phyloP scores from a whole-genome alignment of 1,139 yeast species.

The Lodderomyces elongisporus region DNA sequence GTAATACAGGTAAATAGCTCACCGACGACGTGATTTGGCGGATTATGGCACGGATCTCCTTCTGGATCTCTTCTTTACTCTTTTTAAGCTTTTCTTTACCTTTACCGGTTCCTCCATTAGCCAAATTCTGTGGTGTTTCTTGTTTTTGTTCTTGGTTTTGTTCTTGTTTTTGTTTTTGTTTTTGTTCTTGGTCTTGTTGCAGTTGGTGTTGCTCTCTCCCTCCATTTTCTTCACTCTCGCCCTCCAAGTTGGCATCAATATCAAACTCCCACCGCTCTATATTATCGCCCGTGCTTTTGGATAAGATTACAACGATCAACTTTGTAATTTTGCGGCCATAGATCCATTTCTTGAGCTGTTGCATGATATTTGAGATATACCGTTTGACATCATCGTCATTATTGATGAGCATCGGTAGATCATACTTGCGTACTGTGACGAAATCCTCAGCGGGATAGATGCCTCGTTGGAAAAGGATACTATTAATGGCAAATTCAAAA shows the following conservation, averaged over 20 bases:
- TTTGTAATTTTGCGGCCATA: constrained; percentile 64
- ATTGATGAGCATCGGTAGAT: constrained; percentile 66
- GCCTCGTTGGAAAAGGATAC: constrained; percentile 83
- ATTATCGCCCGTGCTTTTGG: constrained; percentile 60
- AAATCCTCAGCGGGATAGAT: constrained; percentile 90
- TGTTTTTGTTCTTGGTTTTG: constrained; percentile 68
- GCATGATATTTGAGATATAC: constrained; percentile 64
- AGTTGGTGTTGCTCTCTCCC: neutral
- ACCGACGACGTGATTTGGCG: constrained; percentile 89
- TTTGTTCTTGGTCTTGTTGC: constrained; percentile 1
- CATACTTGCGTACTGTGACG: constrained; percentile 73
- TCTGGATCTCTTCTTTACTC: constrained; percentile 51
- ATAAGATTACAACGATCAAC: constrained; percentile 66
- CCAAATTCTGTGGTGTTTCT: no score
- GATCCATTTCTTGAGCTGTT: constrained; percentile 81
- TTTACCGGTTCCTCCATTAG: neutral
- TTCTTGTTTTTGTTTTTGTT: constrained; percentile 32
- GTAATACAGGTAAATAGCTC: constrained; percentile 73
- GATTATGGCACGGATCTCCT: constrained; percentile 77
- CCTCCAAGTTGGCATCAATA: constrained; percentile 37
- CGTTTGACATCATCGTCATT: constrained; percentile 72
- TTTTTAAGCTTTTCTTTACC: constrained; percentile 16
- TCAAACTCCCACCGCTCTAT: constrained; percentile 89
- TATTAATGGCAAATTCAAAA: constrained; percentile 75
- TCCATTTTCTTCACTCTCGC: constrained; percentile 5